Base-by-base conservation (phyloP, 331 rosid genomes). In the Ulmus americana region DNA sequence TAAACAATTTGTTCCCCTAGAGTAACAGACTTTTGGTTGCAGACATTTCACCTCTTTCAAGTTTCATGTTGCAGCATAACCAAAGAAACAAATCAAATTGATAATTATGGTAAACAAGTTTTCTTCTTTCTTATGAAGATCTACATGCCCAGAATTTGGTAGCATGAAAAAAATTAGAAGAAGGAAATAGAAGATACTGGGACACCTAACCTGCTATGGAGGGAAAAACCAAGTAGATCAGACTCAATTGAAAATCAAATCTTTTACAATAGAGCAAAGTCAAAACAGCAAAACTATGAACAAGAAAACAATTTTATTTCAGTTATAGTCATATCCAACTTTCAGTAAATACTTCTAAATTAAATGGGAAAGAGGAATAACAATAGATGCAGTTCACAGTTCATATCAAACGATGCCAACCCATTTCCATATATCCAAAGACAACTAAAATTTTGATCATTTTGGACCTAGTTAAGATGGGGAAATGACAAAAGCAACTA, bases 371-470 rank as follows among this genome's bases (percentile, higher is more conserved):
- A 22, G 16, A 10, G 39, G 28, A 8, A 40, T 54, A 42, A 51
- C 46, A 68, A 55, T 44, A 20, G 6, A 39, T 35, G 18, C 65
- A 68, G 35, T 67, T 35, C 16, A 38, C 47, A 6, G 38, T 55
- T 48, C 70, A 62, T 61, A 53, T 56, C 3, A 3, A 28, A 28
- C 35, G 9, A 45, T 10, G 38, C 9, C 22, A 73, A 18, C 70
- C 59, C 48, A 59, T 40, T 55, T 49, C 70, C 22, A 73, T 42
- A 59, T 56, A 61, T 45, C 35, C 63, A n/a, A 57, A 62, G 57
- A 70, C 57, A 59, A 35, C 69, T 39, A 43, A 64, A 63, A 69
- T 65, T 44, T 57, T 20, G 57, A 49, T 65, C 38, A 69, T 46
- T 57, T 59, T 47, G 35, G 12, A 55, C 48, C 68, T 42, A 64